Evolutionary conservation across 129 eudicot species (phyloP).

Genomic region (Apium graveolens): DNA sequence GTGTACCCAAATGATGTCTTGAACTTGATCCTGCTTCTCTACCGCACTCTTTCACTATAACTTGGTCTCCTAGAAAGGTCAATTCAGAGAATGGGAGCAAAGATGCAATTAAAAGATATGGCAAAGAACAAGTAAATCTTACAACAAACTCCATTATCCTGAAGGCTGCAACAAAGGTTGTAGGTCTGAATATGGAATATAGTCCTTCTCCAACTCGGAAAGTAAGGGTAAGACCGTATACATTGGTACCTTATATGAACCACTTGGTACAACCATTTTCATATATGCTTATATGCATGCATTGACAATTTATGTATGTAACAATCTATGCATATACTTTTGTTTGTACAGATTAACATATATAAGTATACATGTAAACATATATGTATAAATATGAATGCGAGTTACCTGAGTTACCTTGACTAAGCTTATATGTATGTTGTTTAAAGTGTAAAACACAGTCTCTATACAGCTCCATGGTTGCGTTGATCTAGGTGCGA

Average conservation of each 20-base stretch:
- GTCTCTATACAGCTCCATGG: too few species aligned
- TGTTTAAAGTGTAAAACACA: too few species aligned
- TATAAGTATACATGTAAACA: not conserved
- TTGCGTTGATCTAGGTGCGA: too few species aligned
- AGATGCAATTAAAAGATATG: not conserved
- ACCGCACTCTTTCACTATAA: constrained; percentile 30
- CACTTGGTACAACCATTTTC: not conserved
- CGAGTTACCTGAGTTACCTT: constrained; percentile 48
- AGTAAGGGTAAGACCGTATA: not conserved
- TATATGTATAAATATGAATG: not conserved
- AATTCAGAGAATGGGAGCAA: constrained; percentile 2
- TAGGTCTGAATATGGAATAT: not conserved
- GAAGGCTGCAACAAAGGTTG: not conserved
- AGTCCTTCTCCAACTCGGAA: not conserved
- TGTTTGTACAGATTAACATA: not conserved
- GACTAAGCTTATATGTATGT: too few species aligned
- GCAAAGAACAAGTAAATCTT: constrained; percentile 6
- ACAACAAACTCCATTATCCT: not conserved
- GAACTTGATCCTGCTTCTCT: constrained; percentile 90
- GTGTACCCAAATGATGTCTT: constrained; percentile 67
- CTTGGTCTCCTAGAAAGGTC: constrained; percentile 24
- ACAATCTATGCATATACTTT: not conserved
- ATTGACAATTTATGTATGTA: not conserved
- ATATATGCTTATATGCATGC: not conserved
- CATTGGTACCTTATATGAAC: not conserved